These are phyloP conservation scores for Elaeis guineensis DNA, from an alignment of 176 grass and related monocot genomes.

Conservation along the genomic window DNA sequence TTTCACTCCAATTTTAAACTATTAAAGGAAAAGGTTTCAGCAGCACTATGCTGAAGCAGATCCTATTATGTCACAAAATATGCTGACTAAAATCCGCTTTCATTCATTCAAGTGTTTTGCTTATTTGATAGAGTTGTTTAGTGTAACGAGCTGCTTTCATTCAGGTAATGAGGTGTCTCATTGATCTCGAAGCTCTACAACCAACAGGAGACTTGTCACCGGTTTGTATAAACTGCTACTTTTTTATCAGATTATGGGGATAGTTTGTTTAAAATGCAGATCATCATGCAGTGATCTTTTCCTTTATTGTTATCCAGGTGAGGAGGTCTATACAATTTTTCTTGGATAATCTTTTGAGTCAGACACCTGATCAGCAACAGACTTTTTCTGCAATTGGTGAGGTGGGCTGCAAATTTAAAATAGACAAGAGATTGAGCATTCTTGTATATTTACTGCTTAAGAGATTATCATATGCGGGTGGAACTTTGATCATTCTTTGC, in stretches of 20 bases:
- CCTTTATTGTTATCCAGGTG: slow-evolving; percentile 40
- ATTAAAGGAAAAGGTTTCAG: too few species aligned
- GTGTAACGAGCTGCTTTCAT: not conserved
- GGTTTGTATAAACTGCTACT: slow-evolving; percentile 36
- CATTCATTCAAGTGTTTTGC: too few species aligned
- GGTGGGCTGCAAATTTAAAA: slow-evolving; percentile 32
- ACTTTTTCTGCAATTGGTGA: slow-evolving; percentile 84
- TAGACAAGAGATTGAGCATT: too few species aligned
- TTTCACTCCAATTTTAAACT: too few species aligned
- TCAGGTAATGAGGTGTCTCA: slow-evolving; percentile 85
- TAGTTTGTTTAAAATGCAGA: too few species aligned
- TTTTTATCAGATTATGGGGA: slow-evolving; percentile 5
- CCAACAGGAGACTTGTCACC: slow-evolving; percentile 87
- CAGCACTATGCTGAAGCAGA: too few species aligned
- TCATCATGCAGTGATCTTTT: too few species aligned
- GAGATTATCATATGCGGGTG: too few species aligned
- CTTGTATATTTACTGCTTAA: too few species aligned
- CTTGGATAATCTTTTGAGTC: slow-evolving; percentile 76
- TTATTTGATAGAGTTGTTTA: not conserved
- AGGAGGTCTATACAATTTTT: slow-evolving; percentile 89
- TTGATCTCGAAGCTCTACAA: slow-evolving; percentile 90
- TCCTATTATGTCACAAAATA: too few species aligned
- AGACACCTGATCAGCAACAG: slow-evolving; percentile 73
- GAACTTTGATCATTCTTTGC: slow-evolving; percentile 14
- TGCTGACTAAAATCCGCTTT: too few species aligned